Evolutionary conservation across 2,329 filamentous ascomycete genomes (phyloP).

Genomic region (Tolypocladium guangdongense): DNA sequence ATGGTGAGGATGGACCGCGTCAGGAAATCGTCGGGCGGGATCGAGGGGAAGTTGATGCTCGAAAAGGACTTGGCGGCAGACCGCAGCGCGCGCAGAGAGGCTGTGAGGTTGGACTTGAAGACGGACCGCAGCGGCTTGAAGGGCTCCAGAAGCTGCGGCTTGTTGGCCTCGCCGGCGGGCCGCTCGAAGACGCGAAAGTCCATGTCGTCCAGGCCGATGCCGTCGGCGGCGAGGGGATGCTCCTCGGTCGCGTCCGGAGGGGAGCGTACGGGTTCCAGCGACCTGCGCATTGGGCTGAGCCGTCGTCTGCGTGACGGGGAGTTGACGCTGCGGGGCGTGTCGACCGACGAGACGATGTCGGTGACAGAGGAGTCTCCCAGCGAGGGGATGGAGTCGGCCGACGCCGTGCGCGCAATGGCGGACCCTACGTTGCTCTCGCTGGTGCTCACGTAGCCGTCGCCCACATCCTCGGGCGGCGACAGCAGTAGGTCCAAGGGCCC

Average conservation of each 20-base stretch:
- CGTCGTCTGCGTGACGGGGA: conserved; percentile 18
- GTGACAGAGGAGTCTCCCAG: conserved; percentile 43
- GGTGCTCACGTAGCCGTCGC: conserved; percentile 34
- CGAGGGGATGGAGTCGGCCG: conserved; percentile 51
- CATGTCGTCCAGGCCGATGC: conserved; percentile 38
- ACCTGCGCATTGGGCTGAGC: conserved; percentile 32
- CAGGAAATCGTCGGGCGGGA: conserved; percentile 55
- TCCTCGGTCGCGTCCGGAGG: conserved; percentile 39
- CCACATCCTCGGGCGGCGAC: conserved; percentile 47
- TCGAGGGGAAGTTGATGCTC: conserved; percentile 49
- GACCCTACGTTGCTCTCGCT: conserved; percentile 44
- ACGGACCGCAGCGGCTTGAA: conserved; percentile 42
- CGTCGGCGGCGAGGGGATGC: conserved; percentile 35
- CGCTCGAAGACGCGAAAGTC: conserved; percentile 16
- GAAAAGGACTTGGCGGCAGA: conserved; percentile 56
- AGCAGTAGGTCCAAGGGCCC: conserved; percentile 49
- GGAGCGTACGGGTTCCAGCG: conserved; percentile 44
- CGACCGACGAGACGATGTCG: conserved; percentile 36
- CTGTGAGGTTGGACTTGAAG: conserved; percentile 60
- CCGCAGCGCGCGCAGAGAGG: conserved; percentile 52
- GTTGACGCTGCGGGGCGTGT: conserved; percentile 33
- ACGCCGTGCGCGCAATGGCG: conserved; percentile 41
- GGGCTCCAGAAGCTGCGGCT: conserved; percentile 23
- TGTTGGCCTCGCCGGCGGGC: conserved; percentile 19
- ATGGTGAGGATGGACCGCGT: conserved; percentile 58